Conservation (phyloP, 139 green algal species). For the Chlamydomonas sp. region DNA sequence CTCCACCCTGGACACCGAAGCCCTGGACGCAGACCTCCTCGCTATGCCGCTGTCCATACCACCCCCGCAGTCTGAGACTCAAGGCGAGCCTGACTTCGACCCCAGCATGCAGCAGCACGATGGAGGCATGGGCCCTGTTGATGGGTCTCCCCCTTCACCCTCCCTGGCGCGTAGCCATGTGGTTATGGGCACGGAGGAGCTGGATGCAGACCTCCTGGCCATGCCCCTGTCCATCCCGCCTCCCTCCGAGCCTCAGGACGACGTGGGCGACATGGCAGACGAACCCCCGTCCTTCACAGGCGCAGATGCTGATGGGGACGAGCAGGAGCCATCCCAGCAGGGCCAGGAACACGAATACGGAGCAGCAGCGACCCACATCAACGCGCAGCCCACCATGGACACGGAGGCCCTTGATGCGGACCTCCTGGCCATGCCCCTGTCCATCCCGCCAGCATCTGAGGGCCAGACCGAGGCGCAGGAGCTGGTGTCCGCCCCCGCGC, state of each 20-base stretch:
- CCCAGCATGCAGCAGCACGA: neutral
- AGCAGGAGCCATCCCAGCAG: neutral
- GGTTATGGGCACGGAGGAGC: neutral
- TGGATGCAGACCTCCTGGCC: neutral
- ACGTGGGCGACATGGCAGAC: neutral
- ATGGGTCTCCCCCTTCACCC: neutral
- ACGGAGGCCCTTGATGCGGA: neutral
- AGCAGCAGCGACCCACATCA: no score
- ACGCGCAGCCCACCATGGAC: neutral
- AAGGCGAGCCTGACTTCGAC: no score
- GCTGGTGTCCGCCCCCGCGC: neutral
- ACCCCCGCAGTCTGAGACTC: no score
- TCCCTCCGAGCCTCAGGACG: neutral
- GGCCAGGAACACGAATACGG: no score
- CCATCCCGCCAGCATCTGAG: neutral
- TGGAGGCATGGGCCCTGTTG: neutral
- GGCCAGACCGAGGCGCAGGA: neutral
- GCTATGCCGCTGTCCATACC: neutral
- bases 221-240: slow-evolving; percentile 2
- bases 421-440: neutral
- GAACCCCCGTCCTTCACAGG: neutral
- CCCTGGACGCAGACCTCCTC: neutral
- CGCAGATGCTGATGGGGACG: neutral
- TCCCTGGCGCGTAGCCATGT: neutral
- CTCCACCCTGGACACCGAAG: neutral